Base-by-base conservation (phyloP, 148 eudicot species). In the Persicaria tinctoria region DNA sequence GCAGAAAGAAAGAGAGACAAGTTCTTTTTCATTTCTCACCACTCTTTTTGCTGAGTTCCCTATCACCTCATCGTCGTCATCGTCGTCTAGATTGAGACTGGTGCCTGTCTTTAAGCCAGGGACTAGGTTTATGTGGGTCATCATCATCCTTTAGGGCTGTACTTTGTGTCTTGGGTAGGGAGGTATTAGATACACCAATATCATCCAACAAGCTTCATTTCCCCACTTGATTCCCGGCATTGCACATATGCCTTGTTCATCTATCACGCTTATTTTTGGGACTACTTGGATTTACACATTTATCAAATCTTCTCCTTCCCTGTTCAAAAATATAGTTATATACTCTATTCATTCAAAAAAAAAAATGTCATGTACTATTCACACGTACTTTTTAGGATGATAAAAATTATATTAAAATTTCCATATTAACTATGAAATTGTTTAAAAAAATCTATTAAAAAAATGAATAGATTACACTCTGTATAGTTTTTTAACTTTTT, bases 221-320 rank as follows among this genome's bases (percentile, higher is more conserved):
- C 6, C 6, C 32, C 23, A 57, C 32, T 57, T 6, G 32, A 4
- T 57, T 57, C 63, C 63, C 10, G 38, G 63, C 63, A 57, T 57
- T 18, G 63, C 63, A 57, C 63, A 57, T 57, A 57, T 57, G 32
- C 63, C 63, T 57, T 57, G 27, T 57, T 57, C 63, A 57, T 57
- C 7, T 57, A 32, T 32, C 41, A 32, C 63, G 17, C 5, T 57
- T 57, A 7, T 17, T 18, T 57, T 7, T 27, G 63, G 63, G 63
- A 17, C 63, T 57, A 57, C 63, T 7, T 57, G 38, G 27, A 17
- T 57, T 18, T 57, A 17, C 8, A 10, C 63, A 57, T 23, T 23
- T 57, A 57, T 57, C 63, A 57, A 56, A 56, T 56, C 23, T 56
- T 56, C 20, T 56, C 17, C 17, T 56, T 1, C 9, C 57, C 17